Evolutionary conservation across 1,284 basidiomycete genomes (phyloP), one percentile per base, ranked within the genome.

Genomic region (Tranzscheliella williamsii): DNA sequence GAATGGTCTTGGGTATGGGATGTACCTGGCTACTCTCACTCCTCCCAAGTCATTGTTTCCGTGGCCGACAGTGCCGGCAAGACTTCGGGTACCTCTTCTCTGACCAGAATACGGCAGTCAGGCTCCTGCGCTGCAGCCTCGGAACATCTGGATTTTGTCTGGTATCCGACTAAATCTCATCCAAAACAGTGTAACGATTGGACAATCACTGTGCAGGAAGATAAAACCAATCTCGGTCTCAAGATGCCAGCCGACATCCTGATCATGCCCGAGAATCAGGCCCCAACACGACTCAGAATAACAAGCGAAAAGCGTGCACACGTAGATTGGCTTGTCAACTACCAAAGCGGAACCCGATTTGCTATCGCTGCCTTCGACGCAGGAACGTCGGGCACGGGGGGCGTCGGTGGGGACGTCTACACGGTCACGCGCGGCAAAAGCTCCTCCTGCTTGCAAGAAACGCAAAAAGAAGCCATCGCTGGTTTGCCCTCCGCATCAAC

Each of bases 121-220:
- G 49, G 53, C 5, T 44, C 47, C 2, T 64, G 61, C 31, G 39
- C 61, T 3, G 53, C 55, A 16, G 44, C 54, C 13, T 29, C 43
- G 11, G 62, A 65, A 29, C 39, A 51, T 22, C 52, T 65, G 18
- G 62, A 65, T 38, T 65, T 65, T 31, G 33, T 65, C 18, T 65
- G 56, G 56, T 65, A 41, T 30, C 51, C 49, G 2, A 46, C 56
- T 3, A 24, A 48, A 4, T 39, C 43, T 7, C 17, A n/a, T 17
- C 62, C 62, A 1, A 31, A 32, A 17, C 62, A 65, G 35, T 65
- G 62, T 46, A 36, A 46, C 6, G 48, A 45, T 38, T 65, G 62
- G 62, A 48, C 24, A 3, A 17, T 65, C 23, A 56, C 55, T 1
- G 52, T 60, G 1, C 50, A 65, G 27, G 62, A 65, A 34, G 62